Evolutionary conservation across 2,329 filamentous ascomycete species (phyloP).

Genomic region (Xylariales sp.): DNA sequence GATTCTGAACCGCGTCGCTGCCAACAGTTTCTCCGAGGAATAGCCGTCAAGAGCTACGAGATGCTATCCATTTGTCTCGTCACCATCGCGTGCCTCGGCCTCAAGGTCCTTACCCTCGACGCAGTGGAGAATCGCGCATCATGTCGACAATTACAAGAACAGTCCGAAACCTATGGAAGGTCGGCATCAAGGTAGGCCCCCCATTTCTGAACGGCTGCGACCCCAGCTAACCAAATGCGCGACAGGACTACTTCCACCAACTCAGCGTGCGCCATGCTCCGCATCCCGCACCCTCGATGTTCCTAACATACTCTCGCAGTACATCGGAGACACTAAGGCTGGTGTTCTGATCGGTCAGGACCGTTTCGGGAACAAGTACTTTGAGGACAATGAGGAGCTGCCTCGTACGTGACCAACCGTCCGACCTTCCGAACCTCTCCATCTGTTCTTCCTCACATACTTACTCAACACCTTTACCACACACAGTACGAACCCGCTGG

Average conservation of each 20-base stretch:
- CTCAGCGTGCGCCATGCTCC: slow-evolving; percentile 67
- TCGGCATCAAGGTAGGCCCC: slow-evolving; percentile 73
- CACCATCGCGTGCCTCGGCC: slow-evolving; percentile 13
- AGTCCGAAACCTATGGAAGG: slow-evolving; percentile 76
- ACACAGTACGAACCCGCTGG: slow-evolving; percentile 89
- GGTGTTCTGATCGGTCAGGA: slow-evolving; percentile 81
- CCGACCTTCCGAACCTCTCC: too few species aligned
- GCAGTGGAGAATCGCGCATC: slow-evolving; percentile 35
- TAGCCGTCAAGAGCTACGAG: slow-evolving; percentile 4
- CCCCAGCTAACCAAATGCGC: slow-evolving; percentile 31
- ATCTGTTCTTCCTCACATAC: too few species aligned
- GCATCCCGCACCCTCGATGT: slow-evolving; percentile 12
- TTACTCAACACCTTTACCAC: too few species aligned
- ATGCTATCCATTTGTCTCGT: not conserved
- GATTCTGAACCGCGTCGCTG: too few species aligned
- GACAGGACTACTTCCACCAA: slow-evolving; percentile 84
- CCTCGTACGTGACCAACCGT: slow-evolving; percentile 66
- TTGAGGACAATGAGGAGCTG: slow-evolving; percentile 91
- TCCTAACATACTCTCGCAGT: slow-evolving; percentile 33
- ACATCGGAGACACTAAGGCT: slow-evolving; percentile 84
- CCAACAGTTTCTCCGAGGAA: not conserved
- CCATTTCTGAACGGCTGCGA: not conserved
- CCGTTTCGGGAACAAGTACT: slow-evolving; percentile 95
- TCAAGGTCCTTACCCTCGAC: too few species aligned
- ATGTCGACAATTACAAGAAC: slow-evolving; percentile 95